Percentiles rank a stretch among this genome's conserved stretches.
phyloP scores from a whole-genome alignment of 2,329 filamentous ascomycete species.

The Trichoderma atroviride region DNA sequence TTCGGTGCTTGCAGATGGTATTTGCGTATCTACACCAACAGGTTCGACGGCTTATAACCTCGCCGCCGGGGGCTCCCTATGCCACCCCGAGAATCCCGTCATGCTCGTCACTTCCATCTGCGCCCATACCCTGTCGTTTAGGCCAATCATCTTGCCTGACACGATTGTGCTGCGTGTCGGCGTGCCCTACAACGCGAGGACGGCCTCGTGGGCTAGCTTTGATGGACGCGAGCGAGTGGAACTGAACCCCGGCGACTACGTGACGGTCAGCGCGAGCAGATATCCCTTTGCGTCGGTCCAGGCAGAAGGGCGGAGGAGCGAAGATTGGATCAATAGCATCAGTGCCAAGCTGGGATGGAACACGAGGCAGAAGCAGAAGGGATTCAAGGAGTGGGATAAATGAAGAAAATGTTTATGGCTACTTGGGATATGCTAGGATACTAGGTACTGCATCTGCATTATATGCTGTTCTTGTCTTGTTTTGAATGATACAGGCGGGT shows the following conservation, averaged over 20 bases:
- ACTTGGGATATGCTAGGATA: neutral
- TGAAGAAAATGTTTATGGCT: conserved; percentile 25
- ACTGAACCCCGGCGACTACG: conserved; percentile 76
- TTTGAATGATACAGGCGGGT: neutral
- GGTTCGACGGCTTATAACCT: conserved; percentile 96
- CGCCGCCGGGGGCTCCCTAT: conserved; percentile 90
- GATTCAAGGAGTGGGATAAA: conserved; percentile 53
- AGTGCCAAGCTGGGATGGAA: conserved; percentile 81
- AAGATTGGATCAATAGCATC: conserved; percentile 84
- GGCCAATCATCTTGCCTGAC: conserved; percentile 94
- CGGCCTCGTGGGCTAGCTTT: conserved; percentile 95
- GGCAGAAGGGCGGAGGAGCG: conserved; percentile 66
- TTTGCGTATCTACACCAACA: conserved; percentile 92
- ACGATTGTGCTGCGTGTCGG: conserved; percentile 91
- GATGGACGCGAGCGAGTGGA: conserved; percentile 90
- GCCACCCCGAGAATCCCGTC: conserved; percentile 94
- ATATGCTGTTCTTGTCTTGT: neutral
- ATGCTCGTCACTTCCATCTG: conserved; percentile 94
- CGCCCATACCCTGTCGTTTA: conserved; percentile 90
- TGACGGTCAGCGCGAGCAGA: conserved; percentile 78
- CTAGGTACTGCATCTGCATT: neutral
- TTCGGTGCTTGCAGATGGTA: conserved; percentile 86
- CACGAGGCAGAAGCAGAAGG: conserved; percentile 75
- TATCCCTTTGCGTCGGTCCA: conserved; percentile 81
- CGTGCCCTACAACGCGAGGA: conserved; percentile 90